A percentile compares a stretch with the other conserved stretches of the same genome.
Conservation (phyloP, 805 yeast genomes). For the Schizosaccharomyces japonicus region DNA sequence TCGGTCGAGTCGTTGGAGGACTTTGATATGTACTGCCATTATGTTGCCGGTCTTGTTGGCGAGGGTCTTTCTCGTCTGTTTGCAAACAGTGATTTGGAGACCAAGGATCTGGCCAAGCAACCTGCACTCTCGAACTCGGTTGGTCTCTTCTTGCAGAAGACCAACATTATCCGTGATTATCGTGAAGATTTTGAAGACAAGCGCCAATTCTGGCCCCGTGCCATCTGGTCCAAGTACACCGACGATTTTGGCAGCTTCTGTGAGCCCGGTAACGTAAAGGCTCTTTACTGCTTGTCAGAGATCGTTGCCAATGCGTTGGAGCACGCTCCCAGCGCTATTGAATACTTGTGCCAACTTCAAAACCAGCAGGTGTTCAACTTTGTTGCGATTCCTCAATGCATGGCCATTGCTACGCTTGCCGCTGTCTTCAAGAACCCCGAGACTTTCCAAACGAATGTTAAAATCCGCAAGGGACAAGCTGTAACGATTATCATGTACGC, state of each 20-base stretch:
- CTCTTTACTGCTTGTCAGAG: slow-evolving; percentile 56
- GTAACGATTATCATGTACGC: slow-evolving; percentile 41
- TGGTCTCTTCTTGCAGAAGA: slow-evolving; percentile 90
- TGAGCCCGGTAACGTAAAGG: slow-evolving; percentile 27
- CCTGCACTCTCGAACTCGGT: slow-evolving; percentile 30
- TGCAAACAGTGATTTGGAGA: slow-evolving; percentile 50
- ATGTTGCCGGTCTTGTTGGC: slow-evolving; percentile 94
- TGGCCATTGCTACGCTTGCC: slow-evolving; percentile 91
- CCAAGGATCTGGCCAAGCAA: slow-evolving; percentile 19
- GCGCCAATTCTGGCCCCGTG: slow-evolving; percentile 88
- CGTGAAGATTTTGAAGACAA: slow-evolving; percentile 80
- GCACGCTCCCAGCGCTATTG: slow-evolving; percentile 55
- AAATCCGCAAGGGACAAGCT: slow-evolving; percentile 77
- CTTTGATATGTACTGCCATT: slow-evolving; percentile 79
- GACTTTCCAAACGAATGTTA: slow-evolving; percentile 49
- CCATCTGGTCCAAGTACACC: slow-evolving; percentile 74
- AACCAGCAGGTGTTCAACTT: slow-evolving; percentile 73
- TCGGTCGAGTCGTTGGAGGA: slow-evolving; percentile 63
- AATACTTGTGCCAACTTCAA: slow-evolving; percentile 46
- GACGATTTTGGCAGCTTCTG: slow-evolving; percentile 33
- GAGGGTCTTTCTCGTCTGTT: slow-evolving; percentile 76
- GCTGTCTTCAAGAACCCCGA: slow-evolving; percentile 57
- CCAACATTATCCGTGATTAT: slow-evolving; percentile 87
- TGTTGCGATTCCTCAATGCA: slow-evolving; percentile 95
- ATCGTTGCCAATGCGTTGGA: slow-evolving; percentile 54